A percentile compares a stretch with the other conserved stretches of the same genome.
Evolutionary conservation across 768 basidiomycete genomes (phyloP).

Genomic region (Fibroporia radiculosa): DNA sequence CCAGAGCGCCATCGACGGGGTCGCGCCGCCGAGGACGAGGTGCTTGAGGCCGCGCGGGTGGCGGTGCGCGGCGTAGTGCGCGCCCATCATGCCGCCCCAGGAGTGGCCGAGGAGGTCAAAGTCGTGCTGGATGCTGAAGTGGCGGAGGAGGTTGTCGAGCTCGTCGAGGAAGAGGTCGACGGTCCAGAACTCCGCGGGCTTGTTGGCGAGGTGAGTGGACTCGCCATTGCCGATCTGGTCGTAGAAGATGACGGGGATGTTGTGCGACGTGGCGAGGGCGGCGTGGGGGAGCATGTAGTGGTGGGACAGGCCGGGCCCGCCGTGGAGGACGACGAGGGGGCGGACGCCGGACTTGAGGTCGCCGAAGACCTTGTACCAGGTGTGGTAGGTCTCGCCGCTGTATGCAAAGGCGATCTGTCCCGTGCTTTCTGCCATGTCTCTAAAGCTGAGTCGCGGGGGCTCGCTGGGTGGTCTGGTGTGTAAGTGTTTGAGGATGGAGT

Average conservation of each 20-base stretch:
- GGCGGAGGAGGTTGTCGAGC: slow-evolving; percentile 38
- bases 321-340: slow-evolving; percentile 46
- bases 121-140: slow-evolving; percentile 36
- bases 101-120: slow-evolving; percentile 39
- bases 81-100: slow-evolving; percentile 39
- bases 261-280: slow-evolving; percentile 27
- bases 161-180: slow-evolving; percentile 43
- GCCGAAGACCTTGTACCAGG: slow-evolving; percentile 46
- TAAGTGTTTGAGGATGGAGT: too few relatives aligned
- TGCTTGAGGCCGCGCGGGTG: slow-evolving; percentile 26
- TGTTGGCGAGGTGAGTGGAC: slow-evolving; percentile 48
- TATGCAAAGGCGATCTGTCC: background rate
- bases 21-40: slow-evolving; percentile 22
- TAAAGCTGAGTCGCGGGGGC: too few relatives aligned
- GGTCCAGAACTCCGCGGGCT: slow-evolving; percentile 44
- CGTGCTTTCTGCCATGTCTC: background rate
- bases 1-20: slow-evolving; percentile 25
- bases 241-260: slow-evolving; percentile 43
- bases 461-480: too few relatives aligned
- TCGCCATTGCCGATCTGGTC: slow-evolving; percentile 46
- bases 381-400: slow-evolving; percentile 22
- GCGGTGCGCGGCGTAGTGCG: slow-evolving; percentile 17
- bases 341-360: slow-evolving; percentile 27
- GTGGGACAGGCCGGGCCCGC: slow-evolving; percentile 43
- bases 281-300: slow-evolving; percentile 32